Evolutionary conservation across 2,329 filamentous ascomycete genomes (phyloP).

Genomic region (Fusarium foetens): DNA sequence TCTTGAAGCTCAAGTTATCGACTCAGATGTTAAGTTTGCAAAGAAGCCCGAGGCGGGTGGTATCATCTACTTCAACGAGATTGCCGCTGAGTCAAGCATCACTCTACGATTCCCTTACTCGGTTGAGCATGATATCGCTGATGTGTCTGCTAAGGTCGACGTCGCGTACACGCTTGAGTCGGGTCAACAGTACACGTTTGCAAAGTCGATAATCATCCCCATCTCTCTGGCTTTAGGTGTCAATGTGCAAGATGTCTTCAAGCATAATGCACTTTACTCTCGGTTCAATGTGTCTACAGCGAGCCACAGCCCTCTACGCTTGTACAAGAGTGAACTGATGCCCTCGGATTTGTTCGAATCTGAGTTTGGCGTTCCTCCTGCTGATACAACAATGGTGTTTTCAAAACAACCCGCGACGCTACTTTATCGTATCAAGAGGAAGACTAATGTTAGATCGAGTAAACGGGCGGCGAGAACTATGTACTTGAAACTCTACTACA

Average conservation of each 20-base stretch:
- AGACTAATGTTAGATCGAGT: slow-evolving; percentile 51
- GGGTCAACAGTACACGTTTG: slow-evolving; percentile 57
- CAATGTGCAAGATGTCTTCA: slow-evolving; percentile 97
- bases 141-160: slow-evolving; percentile 80
- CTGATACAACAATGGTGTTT: slow-evolving; percentile 72
- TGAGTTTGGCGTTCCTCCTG: slow-evolving; percentile 65
- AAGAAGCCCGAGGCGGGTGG: slow-evolving; percentile 66
- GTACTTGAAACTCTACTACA: slow-evolving; percentile 79
- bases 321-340: slow-evolving; percentile 76
- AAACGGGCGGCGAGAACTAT: slow-evolving; percentile 57
- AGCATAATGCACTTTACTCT: slow-evolving; percentile 82
- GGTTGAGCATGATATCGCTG: slow-evolving; percentile 78
- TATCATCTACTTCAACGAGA: slow-evolving; percentile 59
- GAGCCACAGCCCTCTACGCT: slow-evolving; percentile 75
- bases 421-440: slow-evolving; percentile 79
- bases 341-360: slow-evolving; percentile 76
- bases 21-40: slow-evolving; percentile 54
- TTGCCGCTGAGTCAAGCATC: slow-evolving; percentile 59
- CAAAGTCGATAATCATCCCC: slow-evolving; percentile 68
- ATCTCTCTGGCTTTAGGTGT: slow-evolving; percentile 88
- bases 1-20: slow-evolving; percentile 64
- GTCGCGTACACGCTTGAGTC: slow-evolving; percentile 75
- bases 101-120: slow-evolving; percentile 82
- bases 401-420: slow-evolving; percentile 83
- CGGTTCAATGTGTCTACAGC: slow-evolving; percentile 91